These are phyloP conservation scores for Trichoderma sp. DNA, from an alignment of 2,329 filamentous ascomycete genomes.

Conservation along the genomic window DNA sequence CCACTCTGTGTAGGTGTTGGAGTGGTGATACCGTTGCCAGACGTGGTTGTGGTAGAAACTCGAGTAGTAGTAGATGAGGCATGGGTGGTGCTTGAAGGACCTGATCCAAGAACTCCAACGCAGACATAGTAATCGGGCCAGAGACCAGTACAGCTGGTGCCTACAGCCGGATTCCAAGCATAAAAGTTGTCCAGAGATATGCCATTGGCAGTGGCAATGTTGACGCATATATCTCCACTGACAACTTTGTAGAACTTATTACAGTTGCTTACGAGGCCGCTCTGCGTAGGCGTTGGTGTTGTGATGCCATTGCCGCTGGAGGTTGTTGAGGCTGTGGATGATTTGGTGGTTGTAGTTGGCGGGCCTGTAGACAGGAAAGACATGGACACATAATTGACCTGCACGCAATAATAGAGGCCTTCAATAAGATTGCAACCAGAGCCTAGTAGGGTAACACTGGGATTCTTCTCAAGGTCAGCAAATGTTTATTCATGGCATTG, in stretches of 20 bases:
- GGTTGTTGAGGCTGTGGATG: neutral
- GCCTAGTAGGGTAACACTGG: neutral
- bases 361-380: neutral
- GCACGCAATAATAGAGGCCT: neutral
- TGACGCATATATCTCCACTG: neutral
- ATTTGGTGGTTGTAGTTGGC: neutral
- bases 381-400: neutral
- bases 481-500: fast-evolving
- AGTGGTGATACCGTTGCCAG: neutral
- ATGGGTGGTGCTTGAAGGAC: too few species aligned
- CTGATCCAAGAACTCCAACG: neutral
- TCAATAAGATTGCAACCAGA: neutral
- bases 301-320: neutral
- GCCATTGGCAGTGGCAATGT: neutral
- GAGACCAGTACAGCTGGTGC: neutral
- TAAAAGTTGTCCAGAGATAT: neutral
- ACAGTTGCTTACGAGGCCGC: neutral
- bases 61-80: too few species aligned
- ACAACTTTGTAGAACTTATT: neutral
- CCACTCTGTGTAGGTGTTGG: neutral
- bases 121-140: neutral
- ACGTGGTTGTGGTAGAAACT: too few species aligned
- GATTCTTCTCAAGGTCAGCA: neutral
- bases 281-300: neutral
- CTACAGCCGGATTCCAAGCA: neutral